Base-by-base conservation (phyloP, 495 filamentous ascomycete genomes). In the Podospora sp. region DNA sequence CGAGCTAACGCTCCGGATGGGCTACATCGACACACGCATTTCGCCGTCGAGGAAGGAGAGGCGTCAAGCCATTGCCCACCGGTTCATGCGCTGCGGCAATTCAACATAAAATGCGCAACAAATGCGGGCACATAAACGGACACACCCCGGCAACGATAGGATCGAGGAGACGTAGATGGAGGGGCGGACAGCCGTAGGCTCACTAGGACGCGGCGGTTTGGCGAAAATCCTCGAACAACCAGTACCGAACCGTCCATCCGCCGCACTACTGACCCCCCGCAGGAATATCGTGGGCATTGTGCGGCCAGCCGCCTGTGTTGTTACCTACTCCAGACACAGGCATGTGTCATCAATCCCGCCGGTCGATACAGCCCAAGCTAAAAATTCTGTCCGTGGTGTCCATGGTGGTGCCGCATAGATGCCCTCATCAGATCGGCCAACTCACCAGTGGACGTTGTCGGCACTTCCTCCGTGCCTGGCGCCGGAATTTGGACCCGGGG, bases 81-180 rank as follows among this genome's bases (percentile, higher is more conserved):
- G n/a, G 21, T 67, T 62, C 51, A 67, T 67, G 65, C 65, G 50
- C 40, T 62, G 59, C 64, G 64, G 70, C 70, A 72, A 56, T 63
- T 67, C 66, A 65, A 63, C 29, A 33, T 33, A 33, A 33, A 62
- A 50, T 57, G 63, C 22, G 33, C 60, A 46, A 52, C 62, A 56
- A 26, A 46, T 6, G 40, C 40, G 16, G 24, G 25, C 8, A 22
- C 1, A 29, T 2, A 60, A 36, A 27, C 20, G 55, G 20, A 58
- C 26, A 58, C 6, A 29, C 18, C 57, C 8, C 18, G 25, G 26
- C 6, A 18, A 20, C 18, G 57, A 60, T 6, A 33, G 29, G 57
- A 60, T 33, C 25, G 33, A 60, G 52, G 52, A 55, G 8, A n/a
- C 49, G 18, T 52, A 18, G 2, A 55, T 22, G 2, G 52, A 55